These are phyloP conservation scores for Camellia japonica DNA, from an alignment of 148 eudicot genomes.

Conservation along the genomic window DNA sequence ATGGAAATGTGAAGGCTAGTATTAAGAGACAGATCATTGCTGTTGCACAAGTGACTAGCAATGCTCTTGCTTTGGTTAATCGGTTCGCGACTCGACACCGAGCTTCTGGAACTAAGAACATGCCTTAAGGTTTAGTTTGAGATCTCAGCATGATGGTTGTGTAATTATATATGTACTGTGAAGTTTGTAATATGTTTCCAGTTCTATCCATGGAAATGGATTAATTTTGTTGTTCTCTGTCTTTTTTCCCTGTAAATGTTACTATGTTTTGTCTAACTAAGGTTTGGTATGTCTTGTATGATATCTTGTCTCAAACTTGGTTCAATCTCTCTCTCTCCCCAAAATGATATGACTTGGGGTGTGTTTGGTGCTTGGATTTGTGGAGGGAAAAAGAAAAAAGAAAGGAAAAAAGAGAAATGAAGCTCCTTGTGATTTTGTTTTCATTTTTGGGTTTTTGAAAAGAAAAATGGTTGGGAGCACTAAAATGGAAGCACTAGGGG, in stretches of 20 bases:
- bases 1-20: constrained; percentile 29
- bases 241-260: neutral
- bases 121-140: neutral
- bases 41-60: constrained; percentile 55
- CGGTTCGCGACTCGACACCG: constrained; percentile 30
- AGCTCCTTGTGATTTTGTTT: no score
- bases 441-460: no score
- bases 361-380: no score
- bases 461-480: no score
- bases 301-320: neutral
- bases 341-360: no score
- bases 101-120: neutral
- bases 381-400: no score
- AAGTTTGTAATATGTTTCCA: neutral
- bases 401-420: no score
- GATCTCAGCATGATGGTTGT: neutral
- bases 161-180: neutral
- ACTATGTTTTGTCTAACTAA: neutral
- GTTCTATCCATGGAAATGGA: no score
- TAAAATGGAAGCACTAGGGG: no score
- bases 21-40: constrained; percentile 29
- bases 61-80: constrained; percentile 62
- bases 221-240: no score
- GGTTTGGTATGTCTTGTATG: neutral
- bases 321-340: neutral